Conservation (phyloP, 2,329 filamentous ascomycete genomes). For the Fusarium duplospermum region DNA sequence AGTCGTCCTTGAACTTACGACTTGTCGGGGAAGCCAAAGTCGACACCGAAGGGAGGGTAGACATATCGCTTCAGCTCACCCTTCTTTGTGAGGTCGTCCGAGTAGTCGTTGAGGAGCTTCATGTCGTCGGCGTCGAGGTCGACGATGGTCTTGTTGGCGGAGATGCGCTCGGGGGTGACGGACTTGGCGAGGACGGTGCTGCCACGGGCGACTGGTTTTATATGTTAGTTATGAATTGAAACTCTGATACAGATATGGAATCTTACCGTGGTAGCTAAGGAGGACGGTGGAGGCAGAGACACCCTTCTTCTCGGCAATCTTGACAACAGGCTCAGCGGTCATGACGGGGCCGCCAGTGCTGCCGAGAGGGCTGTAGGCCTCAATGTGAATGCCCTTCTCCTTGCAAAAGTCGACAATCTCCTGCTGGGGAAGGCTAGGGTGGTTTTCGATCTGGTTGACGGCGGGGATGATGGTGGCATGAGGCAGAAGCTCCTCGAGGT, state of each 20-base stretch:
- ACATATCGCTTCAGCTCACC: conserved; percentile 71
- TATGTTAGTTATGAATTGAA: conserved; percentile 15
- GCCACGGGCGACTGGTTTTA: conserved; percentile 69
- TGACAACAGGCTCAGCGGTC: conserved; percentile 70
- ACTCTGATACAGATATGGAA: not conserved
- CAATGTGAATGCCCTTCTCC: conserved; percentile 75
- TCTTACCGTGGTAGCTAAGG: conserved; percentile 78
- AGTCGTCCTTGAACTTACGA: conserved; percentile 40
- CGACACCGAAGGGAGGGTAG: conserved; percentile 75
- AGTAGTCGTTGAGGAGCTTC: conserved; percentile 69
- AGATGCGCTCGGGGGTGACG: conserved; percentile 74
- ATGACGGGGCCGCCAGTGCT: conserved; percentile 74
- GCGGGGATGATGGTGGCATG: conserved; percentile 68
- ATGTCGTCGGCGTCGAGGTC: conserved; percentile 72
- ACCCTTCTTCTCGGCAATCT: conserved; percentile 73
- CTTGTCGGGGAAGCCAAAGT: conserved; percentile 81
- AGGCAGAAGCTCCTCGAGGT: conserved; percentile 66
- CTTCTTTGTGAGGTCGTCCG: conserved; percentile 59
- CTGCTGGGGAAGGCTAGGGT: conserved; percentile 77
- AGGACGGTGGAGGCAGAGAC: conserved; percentile 72
- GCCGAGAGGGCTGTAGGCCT: conserved; percentile 77
- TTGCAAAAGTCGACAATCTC: conserved; percentile 78
- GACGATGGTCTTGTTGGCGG: conserved; percentile 75
- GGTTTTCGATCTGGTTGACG: conserved; percentile 80
- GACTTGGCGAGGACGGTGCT: conserved; percentile 80